phyloP scores from a whole-genome alignment of 305 asterid genomes.

The Fraxinus sp. region DNA sequence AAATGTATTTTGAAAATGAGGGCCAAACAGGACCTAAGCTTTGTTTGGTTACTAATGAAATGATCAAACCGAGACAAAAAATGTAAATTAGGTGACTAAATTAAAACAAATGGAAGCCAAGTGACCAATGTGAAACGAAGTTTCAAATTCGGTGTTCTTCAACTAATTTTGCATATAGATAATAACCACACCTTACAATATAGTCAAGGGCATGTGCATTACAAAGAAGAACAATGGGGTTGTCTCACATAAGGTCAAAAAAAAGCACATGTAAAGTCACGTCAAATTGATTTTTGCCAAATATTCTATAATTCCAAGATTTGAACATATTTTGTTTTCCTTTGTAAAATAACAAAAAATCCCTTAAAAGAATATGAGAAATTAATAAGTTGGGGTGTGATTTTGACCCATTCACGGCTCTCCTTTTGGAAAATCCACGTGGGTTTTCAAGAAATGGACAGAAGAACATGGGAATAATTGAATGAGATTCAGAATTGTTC shows the following conservation, averaged over 20 bases:
- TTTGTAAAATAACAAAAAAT: slow-evolving; percentile 14
- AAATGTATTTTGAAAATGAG: no score
- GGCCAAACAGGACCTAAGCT: neutral
- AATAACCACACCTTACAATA: neutral
- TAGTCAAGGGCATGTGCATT: slow-evolving; percentile 34
- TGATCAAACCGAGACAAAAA: neutral
- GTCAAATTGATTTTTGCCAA: slow-evolving; percentile 25
- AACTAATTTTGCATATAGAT: neutral
- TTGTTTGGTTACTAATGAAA: neutral
- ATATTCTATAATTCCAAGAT: slow-evolving; percentile 15
- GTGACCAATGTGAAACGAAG: neutral
- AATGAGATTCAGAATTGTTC: slow-evolving; percentile 37
- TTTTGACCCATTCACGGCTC: slow-evolving; percentile 35
- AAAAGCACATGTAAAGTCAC: slow-evolving; percentile 45
- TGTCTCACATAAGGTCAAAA: slow-evolving; percentile 41
- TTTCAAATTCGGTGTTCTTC: neutral
- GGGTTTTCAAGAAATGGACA: slow-evolving; percentile 8
- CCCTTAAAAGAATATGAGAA: slow-evolving; percentile 14
- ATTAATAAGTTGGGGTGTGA: slow-evolving; percentile 18
- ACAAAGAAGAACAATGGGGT: slow-evolving; percentile 37
- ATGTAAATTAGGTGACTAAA: neutral
- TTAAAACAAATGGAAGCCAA: neutral
- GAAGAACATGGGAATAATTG: slow-evolving; percentile 52
- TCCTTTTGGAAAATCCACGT: slow-evolving; percentile 33
- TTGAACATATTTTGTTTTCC: slow-evolving; percentile 13